phyloP scores from a whole-genome alignment of 371 early-diverging fungal species.

The Mortierella sp. region DNA sequence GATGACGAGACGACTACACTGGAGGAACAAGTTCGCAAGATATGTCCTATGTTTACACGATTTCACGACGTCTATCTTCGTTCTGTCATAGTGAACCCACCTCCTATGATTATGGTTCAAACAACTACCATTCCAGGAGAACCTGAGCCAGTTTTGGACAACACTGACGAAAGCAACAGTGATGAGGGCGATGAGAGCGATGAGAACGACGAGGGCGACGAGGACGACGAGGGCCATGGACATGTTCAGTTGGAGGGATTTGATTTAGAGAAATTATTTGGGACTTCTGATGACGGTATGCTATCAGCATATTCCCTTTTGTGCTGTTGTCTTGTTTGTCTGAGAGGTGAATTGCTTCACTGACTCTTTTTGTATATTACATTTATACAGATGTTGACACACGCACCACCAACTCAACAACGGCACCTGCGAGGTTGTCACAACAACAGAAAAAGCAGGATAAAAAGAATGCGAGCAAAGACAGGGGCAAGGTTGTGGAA shows the following conservation, averaged over 20 bases:
- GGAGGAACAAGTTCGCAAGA: constrained; percentile 5
- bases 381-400: background rate
- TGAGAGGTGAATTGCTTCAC: background rate
- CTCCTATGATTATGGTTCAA: background rate
- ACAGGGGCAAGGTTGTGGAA: background rate
- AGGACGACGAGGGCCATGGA: background rate
- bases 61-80: background rate
- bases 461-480: background rate
- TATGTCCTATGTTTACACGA: constrained; percentile 1
- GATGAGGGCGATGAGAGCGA: background rate
- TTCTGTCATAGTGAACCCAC: background rate
- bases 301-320: background rate
- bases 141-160: background rate
- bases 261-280: background rate
- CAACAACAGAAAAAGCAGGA: background rate
- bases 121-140: constrained; percentile 4
- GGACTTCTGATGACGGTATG: background rate
- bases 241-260: background rate
- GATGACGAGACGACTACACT: background rate
- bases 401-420: background rate
- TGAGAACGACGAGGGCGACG: background rate
- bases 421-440: background rate
- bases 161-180: background rate
- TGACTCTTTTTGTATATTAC: background rate
- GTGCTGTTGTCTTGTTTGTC: background rate